Evolutionary conservation across 148 eudicot species (phyloP).

Genomic region (Drosera capensis): DNA sequence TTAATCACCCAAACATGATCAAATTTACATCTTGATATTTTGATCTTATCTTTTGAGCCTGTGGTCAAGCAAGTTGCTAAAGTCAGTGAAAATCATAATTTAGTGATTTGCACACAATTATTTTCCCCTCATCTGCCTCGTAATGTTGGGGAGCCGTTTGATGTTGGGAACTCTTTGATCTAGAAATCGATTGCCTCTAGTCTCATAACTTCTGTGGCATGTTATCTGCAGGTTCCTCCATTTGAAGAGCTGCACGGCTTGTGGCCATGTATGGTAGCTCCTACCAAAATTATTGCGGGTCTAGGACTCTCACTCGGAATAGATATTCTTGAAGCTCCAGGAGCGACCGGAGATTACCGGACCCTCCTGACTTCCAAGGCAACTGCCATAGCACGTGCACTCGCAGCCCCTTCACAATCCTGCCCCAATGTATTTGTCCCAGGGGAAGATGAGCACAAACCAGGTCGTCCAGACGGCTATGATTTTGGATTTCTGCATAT

Average conservation of each 20-base stretch:
- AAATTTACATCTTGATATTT: not conserved
- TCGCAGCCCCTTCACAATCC: constrained; percentile 56
- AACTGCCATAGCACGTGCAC: constrained; percentile 74
- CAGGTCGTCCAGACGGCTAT: constrained; percentile 68
- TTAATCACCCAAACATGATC: not conserved
- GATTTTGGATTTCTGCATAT: constrained; percentile 97
- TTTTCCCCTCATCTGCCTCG: too few species aligned
- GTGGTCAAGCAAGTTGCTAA: too few species aligned
- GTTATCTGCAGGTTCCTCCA: constrained; percentile 44
- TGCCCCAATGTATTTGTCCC: constrained; percentile 77
- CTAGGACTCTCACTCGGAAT: constrained; percentile 90
- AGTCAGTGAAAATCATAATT: too few species aligned
- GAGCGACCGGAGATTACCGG: constrained; percentile 91
- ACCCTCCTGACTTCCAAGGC: constrained; percentile 83
- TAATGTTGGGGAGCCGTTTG: too few species aligned
- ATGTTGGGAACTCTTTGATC: too few species aligned
- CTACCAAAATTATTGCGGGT: constrained; percentile 94
- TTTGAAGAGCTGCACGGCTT: constrained; percentile 66
- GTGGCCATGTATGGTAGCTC: constrained; percentile 97
- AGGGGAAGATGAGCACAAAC: constrained; percentile 78
- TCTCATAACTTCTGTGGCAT: not conserved
- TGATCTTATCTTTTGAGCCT: too few species aligned
- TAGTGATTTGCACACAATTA: too few species aligned
- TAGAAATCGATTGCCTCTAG: not conserved
- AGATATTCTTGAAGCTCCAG: constrained; percentile 95